Percentiles rank a stretch among this genome's conserved stretches.
phyloP scores from a whole-genome alignment of 768 basidiomycete species.

The Boletus subcaerulescens region DNA sequence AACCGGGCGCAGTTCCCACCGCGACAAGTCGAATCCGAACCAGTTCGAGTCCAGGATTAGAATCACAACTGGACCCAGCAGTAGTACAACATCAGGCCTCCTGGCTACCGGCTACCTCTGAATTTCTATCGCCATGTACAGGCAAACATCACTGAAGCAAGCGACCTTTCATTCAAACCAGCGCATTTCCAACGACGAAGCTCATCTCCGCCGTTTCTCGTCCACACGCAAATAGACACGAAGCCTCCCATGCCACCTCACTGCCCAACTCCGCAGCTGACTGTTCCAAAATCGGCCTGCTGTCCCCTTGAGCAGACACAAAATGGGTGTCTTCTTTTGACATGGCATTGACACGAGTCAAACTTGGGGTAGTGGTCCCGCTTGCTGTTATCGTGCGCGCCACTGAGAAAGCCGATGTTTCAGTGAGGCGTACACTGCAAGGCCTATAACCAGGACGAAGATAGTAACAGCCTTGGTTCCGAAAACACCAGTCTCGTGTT shows the following conservation, averaged over 20 bases:
- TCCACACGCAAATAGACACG: not conserved
- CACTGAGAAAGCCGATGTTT: conserved; percentile 38
- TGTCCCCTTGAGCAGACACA: not conserved
- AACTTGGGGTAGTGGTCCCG: not conserved
- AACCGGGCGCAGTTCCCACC: conserved; percentile 25
- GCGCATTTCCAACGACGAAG: not conserved
- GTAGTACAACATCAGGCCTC: too few relatives aligned
- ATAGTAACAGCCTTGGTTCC: conserved; percentile 46
- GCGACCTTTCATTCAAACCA: not conserved
- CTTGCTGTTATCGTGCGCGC: not conserved
- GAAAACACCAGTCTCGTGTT: conserved; percentile 66
- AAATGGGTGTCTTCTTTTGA: too few relatives aligned
- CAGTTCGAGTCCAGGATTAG: conserved; percentile 10
- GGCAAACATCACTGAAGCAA: too few relatives aligned
- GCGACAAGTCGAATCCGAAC: conserved; percentile 18
- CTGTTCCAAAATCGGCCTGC: conserved; percentile 6
- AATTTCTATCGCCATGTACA: too few relatives aligned
- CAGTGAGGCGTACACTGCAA: conserved; percentile 41
- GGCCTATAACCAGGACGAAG: conserved; percentile 38
- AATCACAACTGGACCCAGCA: not conserved
- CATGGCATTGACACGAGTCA: not conserved
- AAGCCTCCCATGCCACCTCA: conserved; percentile 10
- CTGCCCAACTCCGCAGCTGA: not conserved
- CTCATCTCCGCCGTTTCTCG: conserved; percentile 9
- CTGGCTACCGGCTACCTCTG: too few relatives aligned